A percentile compares a stretch with the other conserved stretches of the same genome.
These are phyloP conservation scores for Penicillium coffeae DNA, from an alignment of 495 filamentous ascomycete genomes.

Conservation along the genomic window DNA sequence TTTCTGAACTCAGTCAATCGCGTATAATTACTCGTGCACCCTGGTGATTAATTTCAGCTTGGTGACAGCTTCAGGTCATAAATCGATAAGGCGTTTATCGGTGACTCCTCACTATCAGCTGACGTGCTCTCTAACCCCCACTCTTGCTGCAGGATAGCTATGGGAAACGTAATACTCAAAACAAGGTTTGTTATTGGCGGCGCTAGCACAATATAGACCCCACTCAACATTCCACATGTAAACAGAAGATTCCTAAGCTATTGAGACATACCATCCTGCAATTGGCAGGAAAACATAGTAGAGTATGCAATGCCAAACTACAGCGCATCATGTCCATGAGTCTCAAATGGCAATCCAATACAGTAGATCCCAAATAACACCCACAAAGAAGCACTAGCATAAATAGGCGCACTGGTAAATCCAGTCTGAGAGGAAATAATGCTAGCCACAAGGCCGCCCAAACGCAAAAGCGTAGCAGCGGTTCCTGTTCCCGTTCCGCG, in stretches of 20 bases:
- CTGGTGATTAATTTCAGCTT: no score
- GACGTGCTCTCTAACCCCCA: no score
- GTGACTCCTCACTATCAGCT: no score
- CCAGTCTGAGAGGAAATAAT: conserved; percentile 30
- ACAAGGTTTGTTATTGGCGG: no score
- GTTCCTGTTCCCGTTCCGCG: conserved; percentile 51
- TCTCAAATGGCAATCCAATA: conserved; percentile 33
- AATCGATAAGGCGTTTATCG: no score
- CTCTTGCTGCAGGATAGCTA: no score
- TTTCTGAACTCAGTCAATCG: neutral
- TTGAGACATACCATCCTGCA: no score
- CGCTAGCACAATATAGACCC: no score
- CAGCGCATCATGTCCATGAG: conserved; percentile 29
- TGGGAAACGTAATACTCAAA: no score
- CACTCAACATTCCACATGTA: no score
- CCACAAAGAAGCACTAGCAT: conserved; percentile 33
- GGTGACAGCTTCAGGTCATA: no score
- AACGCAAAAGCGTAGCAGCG: conserved; percentile 28
- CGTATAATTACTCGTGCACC: neutral
- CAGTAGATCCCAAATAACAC: conserved; percentile 25
- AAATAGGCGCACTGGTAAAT: conserved; percentile 31
- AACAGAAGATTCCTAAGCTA: no score
- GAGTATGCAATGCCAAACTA: neutral
- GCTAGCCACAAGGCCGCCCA: conserved; percentile 29
- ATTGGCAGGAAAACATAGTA: neutral